Evolutionary conservation across 140 eudicot genomes (phyloP).

Genomic region (Ambrosia hybrid): DNA sequence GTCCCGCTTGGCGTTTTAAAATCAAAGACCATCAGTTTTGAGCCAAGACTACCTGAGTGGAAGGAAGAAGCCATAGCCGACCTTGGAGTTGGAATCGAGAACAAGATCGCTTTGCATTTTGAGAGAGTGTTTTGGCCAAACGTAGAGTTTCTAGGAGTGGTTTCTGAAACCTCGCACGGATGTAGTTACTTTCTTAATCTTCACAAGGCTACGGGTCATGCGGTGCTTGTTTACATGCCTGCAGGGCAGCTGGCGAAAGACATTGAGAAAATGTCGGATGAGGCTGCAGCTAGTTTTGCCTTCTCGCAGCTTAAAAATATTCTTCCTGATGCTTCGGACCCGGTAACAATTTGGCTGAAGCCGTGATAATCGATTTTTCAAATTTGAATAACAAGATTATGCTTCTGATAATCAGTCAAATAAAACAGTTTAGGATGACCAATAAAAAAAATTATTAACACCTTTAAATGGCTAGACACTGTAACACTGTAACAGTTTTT

Average conservation of each 20-base stretch:
- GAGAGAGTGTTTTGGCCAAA: slow-evolving; percentile 94
- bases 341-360: slow-evolving; percentile 42
- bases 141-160: slow-evolving; percentile 98
- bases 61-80: slow-evolving; percentile 83
- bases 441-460: too few relatives aligned
- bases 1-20: slow-evolving; percentile 92
- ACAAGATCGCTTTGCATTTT: slow-evolving; percentile 87
- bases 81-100: slow-evolving; percentile 92
- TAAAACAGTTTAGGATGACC: too few relatives aligned
- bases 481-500: too few relatives aligned
- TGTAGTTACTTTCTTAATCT: slow-evolving; percentile 96
- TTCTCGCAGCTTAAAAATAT: slow-evolving; percentile 65
- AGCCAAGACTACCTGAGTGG: slow-evolving; percentile 91
- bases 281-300: slow-evolving; percentile 79
- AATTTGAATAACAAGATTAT: too few relatives aligned
- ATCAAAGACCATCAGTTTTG: slow-evolving; percentile 65
- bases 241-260: slow-evolving; percentile 94
- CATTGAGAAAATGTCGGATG: slow-evolving; percentile 84
- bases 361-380: too few relatives aligned
- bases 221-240: slow-evolving; percentile 96
- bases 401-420: too few relatives aligned
- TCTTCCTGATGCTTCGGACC: slow-evolving; percentile 81
- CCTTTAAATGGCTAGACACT: too few relatives aligned
- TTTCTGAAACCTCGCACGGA: slow-evolving; percentile 71
- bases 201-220: slow-evolving; percentile 91